These are phyloP conservation scores for Fomitopsis pulvina DNA, from an alignment of 768 basidiomycete species.

Conservation along the genomic window DNA sequence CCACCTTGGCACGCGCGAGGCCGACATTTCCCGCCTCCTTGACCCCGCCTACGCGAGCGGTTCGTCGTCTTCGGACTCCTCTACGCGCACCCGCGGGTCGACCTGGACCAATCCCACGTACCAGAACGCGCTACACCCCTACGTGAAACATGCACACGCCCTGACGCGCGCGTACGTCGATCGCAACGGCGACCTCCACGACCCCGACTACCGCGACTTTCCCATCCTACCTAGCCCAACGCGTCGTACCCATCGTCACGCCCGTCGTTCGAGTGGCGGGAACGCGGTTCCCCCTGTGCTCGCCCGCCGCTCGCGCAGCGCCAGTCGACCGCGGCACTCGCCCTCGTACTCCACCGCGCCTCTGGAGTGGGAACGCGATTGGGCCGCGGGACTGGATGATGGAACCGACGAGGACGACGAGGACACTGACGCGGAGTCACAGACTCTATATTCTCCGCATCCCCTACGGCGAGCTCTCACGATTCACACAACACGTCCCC, in stretches of 20 bases:
- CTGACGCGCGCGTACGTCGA: conserved; percentile 45
- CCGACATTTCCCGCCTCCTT: conserved; percentile 57
- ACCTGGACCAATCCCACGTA: conserved; percentile 14
- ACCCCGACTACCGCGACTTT: conserved; percentile 64
- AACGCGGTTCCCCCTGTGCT: no score
- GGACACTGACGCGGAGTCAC: conserved; percentile 16
- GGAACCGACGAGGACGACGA: conserved; percentile 17
- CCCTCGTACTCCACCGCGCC: conserved; percentile 13
- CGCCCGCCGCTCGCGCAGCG: conserved; percentile 10
- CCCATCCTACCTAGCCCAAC: conserved; percentile 31
- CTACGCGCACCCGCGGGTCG: conserved; percentile 2
- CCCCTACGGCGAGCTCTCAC: conserved; percentile 13
- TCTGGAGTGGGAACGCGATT: conserved; percentile 22
- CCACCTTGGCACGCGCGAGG: conserved; percentile 32
- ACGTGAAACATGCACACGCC: conserved; percentile 2
- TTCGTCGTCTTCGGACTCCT: conserved; percentile 21
- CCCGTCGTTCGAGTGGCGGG: conserved; percentile 9
- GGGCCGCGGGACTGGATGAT: conserved; percentile 13
- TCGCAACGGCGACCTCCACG: conserved; percentile 55
- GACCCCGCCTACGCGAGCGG: conserved; percentile 50
- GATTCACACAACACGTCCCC: conserved; percentile 8
- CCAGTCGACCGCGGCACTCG: conserved; percentile 8
- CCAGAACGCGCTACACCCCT: not conserved
- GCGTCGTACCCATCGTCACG: conserved; percentile 2
- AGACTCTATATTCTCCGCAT: conserved; percentile 13